Evolutionary conservation across 2,329 filamentous ascomycete species (phyloP), one percentile per base, ranked within the genome.

Genomic region (Phialophora chinensis): DNA sequence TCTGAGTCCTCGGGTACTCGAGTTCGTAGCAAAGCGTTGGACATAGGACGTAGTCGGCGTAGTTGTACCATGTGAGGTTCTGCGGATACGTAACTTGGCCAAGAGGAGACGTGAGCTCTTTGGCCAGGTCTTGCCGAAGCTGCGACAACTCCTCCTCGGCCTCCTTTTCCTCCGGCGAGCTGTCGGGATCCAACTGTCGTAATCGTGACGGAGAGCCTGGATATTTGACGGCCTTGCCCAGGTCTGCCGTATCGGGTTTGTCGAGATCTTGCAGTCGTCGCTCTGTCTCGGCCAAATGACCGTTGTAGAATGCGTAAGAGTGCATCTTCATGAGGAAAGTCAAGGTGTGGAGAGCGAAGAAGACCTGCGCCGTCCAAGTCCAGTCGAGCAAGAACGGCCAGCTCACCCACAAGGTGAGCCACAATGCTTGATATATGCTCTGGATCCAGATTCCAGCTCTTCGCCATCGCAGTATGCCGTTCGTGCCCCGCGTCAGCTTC

Each of bases 241-340:
- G 87, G 50, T 70, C 66, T 1, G 66, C 68, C 29, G 68, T 70
- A 49, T 70, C 85, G 1, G 93, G 92, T 64, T 86, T 80, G 77
- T 99, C 95, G 38, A 99, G 88, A 49, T 88, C 88, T 63, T 86
- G 87, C 12, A 99, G 84, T 11, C 92, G 89, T 75, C 90, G 89
- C 77, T 96, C 87, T 0, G 92, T 96, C 77, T 95, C 92, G 72
- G 90, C 91, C 17, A 99, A 84, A 78, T 99, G 95, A 11, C 95
- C 95, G 74, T 97, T 98, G 82, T 99, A 99, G 78, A 98, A 99
- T 27, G 92, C 91, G 75, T 97, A 99, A 5, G 93, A 97, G 78
- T 99, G 95, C 88, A 98, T 95, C 83, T 99, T 99, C 95, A 99
- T 99, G 59, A 97, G 88, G 23, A 99, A 84, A 7, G 92, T 90